Conservation (phyloP, 1,284 basidiomycete species). For the Ustanciosporium gigantosporum region DNA sequence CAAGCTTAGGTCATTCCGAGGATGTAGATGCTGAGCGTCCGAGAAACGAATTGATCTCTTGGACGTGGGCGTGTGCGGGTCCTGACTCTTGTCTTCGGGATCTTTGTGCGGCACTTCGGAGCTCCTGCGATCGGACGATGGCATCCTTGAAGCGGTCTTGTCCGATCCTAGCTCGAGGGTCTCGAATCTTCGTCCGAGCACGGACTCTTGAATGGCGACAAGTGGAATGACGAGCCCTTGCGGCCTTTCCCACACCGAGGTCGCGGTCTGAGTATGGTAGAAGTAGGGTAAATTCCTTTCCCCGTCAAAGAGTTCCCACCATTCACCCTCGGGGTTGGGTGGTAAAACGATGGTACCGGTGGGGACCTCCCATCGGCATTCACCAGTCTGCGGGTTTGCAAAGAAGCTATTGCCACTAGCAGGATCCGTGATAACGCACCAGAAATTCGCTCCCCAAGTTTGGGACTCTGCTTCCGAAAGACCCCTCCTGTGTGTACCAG, state of each 20-base stretch:
- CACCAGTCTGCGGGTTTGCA: conserved; percentile 86
- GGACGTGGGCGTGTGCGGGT: not conserved
- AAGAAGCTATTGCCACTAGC: conserved; percentile 67
- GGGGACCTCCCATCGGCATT: conserved; percentile 89
- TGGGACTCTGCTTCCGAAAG: not conserved
- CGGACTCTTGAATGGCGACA: conserved; percentile 73
- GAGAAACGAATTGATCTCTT: not conserved
- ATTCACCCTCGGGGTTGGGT: conserved; percentile 80
- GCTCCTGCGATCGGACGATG: too few relatives aligned
- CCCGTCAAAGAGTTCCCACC: conserved; percentile 90
- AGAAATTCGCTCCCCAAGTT: conserved; percentile 41
- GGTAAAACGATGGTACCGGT: conserved; percentile 86
- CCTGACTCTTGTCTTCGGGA: too few relatives aligned
- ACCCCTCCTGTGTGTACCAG: too few relatives aligned
- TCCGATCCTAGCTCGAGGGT: not conserved
- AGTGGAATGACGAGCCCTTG: conserved; percentile 85
- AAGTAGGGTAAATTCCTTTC: conserved; percentile 81
- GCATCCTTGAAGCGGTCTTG: too few relatives aligned
- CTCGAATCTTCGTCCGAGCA: not conserved
- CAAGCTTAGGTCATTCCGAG: conserved; percentile 5
- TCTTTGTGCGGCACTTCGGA: too few relatives aligned
- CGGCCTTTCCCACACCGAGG: conserved; percentile 87
- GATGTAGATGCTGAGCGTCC: conserved; percentile 2
- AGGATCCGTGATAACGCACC: conserved; percentile 35
- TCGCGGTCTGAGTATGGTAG: conserved; percentile 83